Base-by-base conservation (phyloP, 352 stramenopile species). In the Phytopythium boreale region DNA sequence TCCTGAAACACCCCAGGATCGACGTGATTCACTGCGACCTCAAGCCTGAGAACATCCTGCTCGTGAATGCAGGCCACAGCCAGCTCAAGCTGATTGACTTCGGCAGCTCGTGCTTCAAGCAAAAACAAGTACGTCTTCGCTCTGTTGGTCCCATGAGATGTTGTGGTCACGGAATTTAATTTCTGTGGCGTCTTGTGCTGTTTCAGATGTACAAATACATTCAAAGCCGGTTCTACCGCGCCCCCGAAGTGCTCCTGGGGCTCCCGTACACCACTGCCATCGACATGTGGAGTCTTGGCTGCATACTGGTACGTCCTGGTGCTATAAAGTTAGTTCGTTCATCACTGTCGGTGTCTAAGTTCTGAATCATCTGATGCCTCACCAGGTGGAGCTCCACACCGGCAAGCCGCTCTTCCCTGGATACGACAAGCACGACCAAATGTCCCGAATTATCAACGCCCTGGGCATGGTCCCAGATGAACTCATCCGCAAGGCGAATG, bases 1-100 rank as follows among this genome's bases (percentile, higher is more conserved):
- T 96, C 59, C 76, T 98, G 56, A 80, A 90, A 17, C 79, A 94
- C 34, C 83, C 86, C 0, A 89, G 95, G 56, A 89, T 99, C 22
- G 96, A 98, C 68, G 90, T 99, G 37, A 99, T 99, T 59, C 97
- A 99, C 76, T 99, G 97, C 76, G 98, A 99, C 82, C 81, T 99
- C 26, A 99, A 99, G 74, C 98, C 98, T 7, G 98, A 99, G 76
- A 99, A 99, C 74, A 99, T 99, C 63, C 67, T 99, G 62, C 73
- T 99, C 20, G 80, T 91, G 43, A 86, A 98, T 61, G 90, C 92
- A 4, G 97, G 96, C 26, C 93, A 97, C 49, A 98, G 90, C 70
- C 95, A 92, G 22, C 90, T 99, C 58, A 99, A 99, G 79, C 81
- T 99, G 5, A 99, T 99, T 70, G 98, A 99, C 77, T 99, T 99